Evolutionary conservation across 2,329 filamentous ascomycete genomes (phyloP).

Genomic region (Phoma sp.): DNA sequence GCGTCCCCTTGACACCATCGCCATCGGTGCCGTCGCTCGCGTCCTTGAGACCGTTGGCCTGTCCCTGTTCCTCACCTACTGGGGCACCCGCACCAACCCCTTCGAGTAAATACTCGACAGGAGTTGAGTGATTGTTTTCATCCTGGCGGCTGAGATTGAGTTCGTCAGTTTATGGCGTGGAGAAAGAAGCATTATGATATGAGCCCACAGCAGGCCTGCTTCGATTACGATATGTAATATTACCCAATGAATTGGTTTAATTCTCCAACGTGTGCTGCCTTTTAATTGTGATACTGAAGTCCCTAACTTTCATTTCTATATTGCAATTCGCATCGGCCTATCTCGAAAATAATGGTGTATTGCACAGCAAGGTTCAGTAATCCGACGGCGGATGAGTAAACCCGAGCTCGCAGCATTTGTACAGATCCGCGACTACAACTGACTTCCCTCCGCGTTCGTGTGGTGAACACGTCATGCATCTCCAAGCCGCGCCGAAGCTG

Average conservation of each 20-base stretch:
- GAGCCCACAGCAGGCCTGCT: conserved; percentile 23
- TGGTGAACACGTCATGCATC: conserved; percentile 6
- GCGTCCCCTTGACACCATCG: conserved; percentile 87
- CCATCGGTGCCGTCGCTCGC: conserved; percentile 82
- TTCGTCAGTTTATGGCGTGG: conserved; percentile 24
- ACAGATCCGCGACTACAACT: not conserved
- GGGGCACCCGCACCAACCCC: conserved; percentile 93
- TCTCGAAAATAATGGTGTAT: no score
- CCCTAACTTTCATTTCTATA: no score
- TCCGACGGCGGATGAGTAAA: no score
- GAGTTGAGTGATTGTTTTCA: conserved; percentile 27
- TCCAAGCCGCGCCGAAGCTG: not conserved
- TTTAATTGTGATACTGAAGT: not conserved
- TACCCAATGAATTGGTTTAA: conserved; percentile 27
- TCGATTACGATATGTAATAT: conserved; percentile 39
- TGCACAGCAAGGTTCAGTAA: no score
- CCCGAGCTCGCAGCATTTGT: not conserved
- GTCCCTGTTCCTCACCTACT: conserved; percentile 92
- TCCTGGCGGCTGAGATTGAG: conserved; percentile 37
- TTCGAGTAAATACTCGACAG: conserved; percentile 68
- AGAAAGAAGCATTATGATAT: conserved; percentile 33
- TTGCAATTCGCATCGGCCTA: no score
- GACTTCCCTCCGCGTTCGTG: not conserved
- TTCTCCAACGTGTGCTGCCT: conserved; percentile 1
- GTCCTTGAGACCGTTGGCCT: conserved; percentile 92